Evolutionary conservation across 139 green algal genomes (phyloP), one percentile per base, ranked within the genome.

Genomic region (Pseudopediastrum boryanum): DNA sequence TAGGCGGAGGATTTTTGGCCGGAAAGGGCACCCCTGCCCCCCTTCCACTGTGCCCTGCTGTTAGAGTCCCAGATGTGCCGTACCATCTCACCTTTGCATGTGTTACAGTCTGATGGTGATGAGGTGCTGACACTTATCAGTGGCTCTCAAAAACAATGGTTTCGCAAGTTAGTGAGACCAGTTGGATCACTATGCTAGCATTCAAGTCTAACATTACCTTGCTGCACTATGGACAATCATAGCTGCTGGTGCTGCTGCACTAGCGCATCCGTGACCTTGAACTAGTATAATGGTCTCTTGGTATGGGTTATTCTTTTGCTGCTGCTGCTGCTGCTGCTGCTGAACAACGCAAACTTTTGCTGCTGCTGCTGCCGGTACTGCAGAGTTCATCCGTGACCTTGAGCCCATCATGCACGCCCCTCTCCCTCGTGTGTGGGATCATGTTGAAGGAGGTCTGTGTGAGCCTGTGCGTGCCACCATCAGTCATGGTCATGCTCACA

Each of bases 391-490:
- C n/a, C 33, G 6, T 2, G n/a, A n/a, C 23, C 62, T 81, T 7
- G 74, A 81, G 61, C 74, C 74, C 33, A 66, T 81, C 44, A 42
- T 81, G 74, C 44, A 63, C 8, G 46, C 74, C 2, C 74, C 74
- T 1, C 74, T 81, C 35, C 74, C 74, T 5, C 74, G 74, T 35
- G 74, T 81, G 42, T 81, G 74, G 74, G 71, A 78, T 13, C 39
- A 54, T 7, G 71, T 78, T 10, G 71, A 70, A 52, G 74, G 74
- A 2, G 74, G 74, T 21, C 48, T 81, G 48, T 62, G 62, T 12
- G 74, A 81, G 50, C 74, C 74, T 1, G 52, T 29, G 4, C 74
- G 74, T 25, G 62, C 74, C 31, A 71, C 74, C 44, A 50, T 81
- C 44, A 74, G 59, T 23, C 74, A 81, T 48, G 27, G 16, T 3